Percentiles rank a stretch among this genome's conserved stretches.
These are phyloP conservation scores for Quillaja saponaria DNA, from an alignment of 306 rosid species.

Conservation along the genomic window DNA sequence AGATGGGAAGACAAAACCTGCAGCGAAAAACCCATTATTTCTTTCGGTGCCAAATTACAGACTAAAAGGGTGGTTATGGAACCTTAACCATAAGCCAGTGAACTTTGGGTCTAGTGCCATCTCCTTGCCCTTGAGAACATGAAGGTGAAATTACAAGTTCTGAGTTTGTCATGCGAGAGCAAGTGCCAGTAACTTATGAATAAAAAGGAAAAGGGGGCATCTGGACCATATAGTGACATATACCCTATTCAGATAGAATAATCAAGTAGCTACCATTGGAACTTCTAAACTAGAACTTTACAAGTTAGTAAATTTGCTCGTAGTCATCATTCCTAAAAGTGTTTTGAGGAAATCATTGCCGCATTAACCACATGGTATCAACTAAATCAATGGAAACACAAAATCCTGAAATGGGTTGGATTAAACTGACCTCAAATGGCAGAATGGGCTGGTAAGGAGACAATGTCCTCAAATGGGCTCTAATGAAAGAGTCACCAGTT, in stretches of 20 bases:
- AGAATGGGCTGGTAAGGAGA: slow-evolving; percentile 93
- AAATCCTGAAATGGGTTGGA: background rate
- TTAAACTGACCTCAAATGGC: slow-evolving; percentile 73
- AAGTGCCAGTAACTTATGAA: slow-evolving; percentile 11
- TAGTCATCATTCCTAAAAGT: background rate
- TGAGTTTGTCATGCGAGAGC: background rate
- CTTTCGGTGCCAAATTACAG: slow-evolving; percentile 21
- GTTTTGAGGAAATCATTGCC: background rate
- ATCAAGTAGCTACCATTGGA: background rate
- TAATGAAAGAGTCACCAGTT: slow-evolving; percentile 79
- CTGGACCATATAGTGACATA: background rate
- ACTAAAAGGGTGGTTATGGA: background rate
- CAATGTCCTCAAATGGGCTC: slow-evolving; percentile 75
- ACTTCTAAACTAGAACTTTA: slow-evolving; percentile 11
- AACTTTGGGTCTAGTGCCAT: background rate
- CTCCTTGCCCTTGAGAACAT: slow-evolving; percentile 9
- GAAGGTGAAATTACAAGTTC: slow-evolving; percentile 13
- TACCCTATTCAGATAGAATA: background rate
- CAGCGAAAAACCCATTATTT: slow-evolving; percentile 26
- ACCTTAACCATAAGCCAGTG: slow-evolving; percentile 4
- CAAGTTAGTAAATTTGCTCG: background rate
- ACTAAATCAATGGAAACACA: slow-evolving; percentile 1
- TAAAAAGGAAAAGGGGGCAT: background rate
- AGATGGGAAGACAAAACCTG: slow-evolving; percentile 79
- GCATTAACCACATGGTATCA: background rate